phyloP scores from a whole-genome alignment of 1,284 basidiomycete species.

The Taiwanofungus camphoratus region DNA sequence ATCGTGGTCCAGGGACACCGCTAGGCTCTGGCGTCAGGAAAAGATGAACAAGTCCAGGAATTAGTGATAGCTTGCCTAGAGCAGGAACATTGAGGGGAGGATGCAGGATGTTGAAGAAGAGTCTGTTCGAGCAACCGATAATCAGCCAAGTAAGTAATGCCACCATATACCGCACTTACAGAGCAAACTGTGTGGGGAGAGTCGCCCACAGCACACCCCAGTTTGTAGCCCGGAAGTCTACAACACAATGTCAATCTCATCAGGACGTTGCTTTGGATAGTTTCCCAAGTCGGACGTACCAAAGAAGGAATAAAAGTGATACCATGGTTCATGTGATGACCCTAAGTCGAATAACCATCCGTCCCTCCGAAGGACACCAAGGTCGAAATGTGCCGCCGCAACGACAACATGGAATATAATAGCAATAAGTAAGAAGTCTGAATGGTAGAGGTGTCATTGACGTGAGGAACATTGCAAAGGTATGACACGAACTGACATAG shows the following conservation, averaged over 20 bases:
- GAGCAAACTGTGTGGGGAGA: constrained; percentile 76
- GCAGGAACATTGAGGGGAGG: constrained; percentile 94
- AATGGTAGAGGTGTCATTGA: too few relatives aligned
- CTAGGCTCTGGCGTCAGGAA: constrained; percentile 28
- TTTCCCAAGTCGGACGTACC: constrained; percentile 38
- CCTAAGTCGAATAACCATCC: constrained; percentile 93
- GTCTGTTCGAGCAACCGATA: constrained; percentile 29
- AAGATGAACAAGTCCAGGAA: neutral
- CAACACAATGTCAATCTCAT: constrained; percentile 1
- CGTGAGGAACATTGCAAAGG: neutral
- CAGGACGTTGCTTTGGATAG: neutral
- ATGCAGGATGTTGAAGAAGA: constrained; percentile 93
- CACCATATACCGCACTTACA: constrained; percentile 41
- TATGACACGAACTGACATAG: constrained; percentile 50
- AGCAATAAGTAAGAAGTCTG: constrained; percentile 85
- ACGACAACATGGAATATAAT: constrained; percentile 81
- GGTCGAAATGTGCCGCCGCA: constrained; percentile 55
- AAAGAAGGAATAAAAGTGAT: constrained; percentile 74
- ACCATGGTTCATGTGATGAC: constrained; percentile 64
- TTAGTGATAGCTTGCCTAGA: constrained; percentile 46
- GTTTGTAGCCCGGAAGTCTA: constrained; percentile 59
- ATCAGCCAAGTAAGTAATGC: constrained; percentile 1
- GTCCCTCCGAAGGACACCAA: constrained; percentile 52
- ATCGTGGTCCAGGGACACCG: constrained; percentile 88
- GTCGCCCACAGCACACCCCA: constrained; percentile 69